phyloP scores from a whole-genome alignment of 2,329 filamentous ascomycete genomes.

The Alternaria tenuissima region DNA sequence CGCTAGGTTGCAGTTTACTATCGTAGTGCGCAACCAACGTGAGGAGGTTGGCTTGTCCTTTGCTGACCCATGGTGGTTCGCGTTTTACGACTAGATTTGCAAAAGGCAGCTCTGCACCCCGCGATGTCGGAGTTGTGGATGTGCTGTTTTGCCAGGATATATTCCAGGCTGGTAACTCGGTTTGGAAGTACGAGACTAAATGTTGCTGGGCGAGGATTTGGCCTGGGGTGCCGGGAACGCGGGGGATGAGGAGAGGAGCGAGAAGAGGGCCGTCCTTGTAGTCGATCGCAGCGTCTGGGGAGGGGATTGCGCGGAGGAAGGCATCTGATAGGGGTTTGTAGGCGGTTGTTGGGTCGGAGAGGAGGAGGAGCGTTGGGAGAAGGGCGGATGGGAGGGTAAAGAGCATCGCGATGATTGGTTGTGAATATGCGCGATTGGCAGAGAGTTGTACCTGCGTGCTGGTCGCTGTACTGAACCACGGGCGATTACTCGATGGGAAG shows the following conservation, averaged over 20 bases:
- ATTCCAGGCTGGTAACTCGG: slow-evolving; percentile 78
- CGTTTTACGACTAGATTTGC: slow-evolving; percentile 84
- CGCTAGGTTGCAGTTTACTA: slow-evolving; percentile 77
- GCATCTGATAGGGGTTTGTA: slow-evolving; percentile 76
- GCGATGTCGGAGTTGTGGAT: slow-evolving; percentile 78
- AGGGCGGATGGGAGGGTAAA: slow-evolving; percentile 16
- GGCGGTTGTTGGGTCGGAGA: slow-evolving; percentile 44
- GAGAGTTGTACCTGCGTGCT: not conserved
- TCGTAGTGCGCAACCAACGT: slow-evolving; percentile 96
- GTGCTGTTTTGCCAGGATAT: slow-evolving; percentile 91
- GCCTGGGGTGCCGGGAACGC: slow-evolving; percentile 86
- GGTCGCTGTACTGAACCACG: not conserved
- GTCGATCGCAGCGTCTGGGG: slow-evolving; percentile 77
- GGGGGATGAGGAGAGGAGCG: slow-evolving; percentile 84
- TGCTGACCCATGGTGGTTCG: slow-evolving; percentile 82
- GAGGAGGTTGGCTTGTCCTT: slow-evolving; percentile 79
- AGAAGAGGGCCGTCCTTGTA: slow-evolving; percentile 78
- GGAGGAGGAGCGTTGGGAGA: slow-evolving; percentile 13
- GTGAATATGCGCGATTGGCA: not conserved
- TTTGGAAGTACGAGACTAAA: slow-evolving; percentile 82
- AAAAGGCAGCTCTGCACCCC: slow-evolving; percentile 77
- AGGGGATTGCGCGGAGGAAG: slow-evolving; percentile 74
- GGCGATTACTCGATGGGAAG: not conserved
- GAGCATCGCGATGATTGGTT: slow-evolving; percentile 21
- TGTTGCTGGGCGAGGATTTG: slow-evolving; percentile 77